Evolutionary conservation across 768 basidiomycete species (phyloP), one percentile per base, ranked within the genome.

Genomic region (Tubosaeta brunneosetosa): DNA sequence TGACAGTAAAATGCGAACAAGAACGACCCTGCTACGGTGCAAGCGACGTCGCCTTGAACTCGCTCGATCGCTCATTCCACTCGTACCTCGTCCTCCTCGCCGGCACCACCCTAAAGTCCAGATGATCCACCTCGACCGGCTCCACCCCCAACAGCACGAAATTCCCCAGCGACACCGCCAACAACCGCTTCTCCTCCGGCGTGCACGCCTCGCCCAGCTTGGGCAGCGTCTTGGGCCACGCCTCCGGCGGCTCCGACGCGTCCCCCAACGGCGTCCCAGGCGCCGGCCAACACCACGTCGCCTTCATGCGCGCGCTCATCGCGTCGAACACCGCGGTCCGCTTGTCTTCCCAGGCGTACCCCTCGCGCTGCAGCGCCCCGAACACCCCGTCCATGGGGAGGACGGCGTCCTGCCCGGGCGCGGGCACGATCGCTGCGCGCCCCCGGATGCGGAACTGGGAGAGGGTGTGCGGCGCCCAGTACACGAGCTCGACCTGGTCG

Each of bases 361-460:
- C 66, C 27, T 75, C 73, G n/a, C 58, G 55, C 12, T 61, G 65
- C 40, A 81, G 64, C 40, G 69, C 67, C 0, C 69, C 68, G 27
- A 54, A 60, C 25, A 66, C 59, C 75, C 52, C 1, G 65, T 44
- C 49, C 19, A 47, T 32, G 55, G 61, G 55, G 10, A 57, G 57
- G 6, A 55, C 11, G 12, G 61, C 63, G 40, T 47, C n/a, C 57
- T 79, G 74, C 6, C 61, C 55, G 0, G 80, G 77, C 0, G 73
- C 59, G 1, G 86, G 81, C 19, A 90, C 72, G 53, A 90, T 56
- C 63, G 73, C 75, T 19, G 79, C 80, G 13, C 66, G 66, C 1
- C 84, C 90, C 0, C 72, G 55, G 61, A 94, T 70, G 44, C 92
- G 83, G 64, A 84, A 91, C 61, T 94, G 91, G 63, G 88, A 83